Evolutionary conservation across 192 early-diverging fungal species (phyloP), one percentile per base, ranked within the genome.

Genomic region (Entophlyctis luteolus): DNA sequence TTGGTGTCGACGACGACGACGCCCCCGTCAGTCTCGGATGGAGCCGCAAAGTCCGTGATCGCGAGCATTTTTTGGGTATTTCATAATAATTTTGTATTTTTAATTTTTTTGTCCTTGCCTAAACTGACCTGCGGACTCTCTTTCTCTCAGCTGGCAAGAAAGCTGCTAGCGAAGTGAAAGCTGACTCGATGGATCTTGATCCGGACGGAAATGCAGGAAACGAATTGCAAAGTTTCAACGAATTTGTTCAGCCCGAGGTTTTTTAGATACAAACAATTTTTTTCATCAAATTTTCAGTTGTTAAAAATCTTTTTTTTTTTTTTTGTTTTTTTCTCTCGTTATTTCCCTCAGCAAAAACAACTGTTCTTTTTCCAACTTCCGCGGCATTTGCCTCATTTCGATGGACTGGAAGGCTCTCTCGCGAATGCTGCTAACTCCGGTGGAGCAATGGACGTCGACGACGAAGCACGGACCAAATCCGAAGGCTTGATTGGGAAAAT

Each of bases 201-300:
- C 23, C 14, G 18, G 38, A 60, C 8, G 38, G 39, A 23, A 27
- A 52, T 23, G 55, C 16, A 27, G 59, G 25, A 23, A 60, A 60
- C 18, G 59, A 60, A 28, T 22, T 46, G 35, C 59, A 60, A 29
- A 46, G 18, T 28, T 60, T 60, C 18, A 46, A 60, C 31, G 59
- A 60, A 16, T 60, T 60, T 22, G 59, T 60, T 46, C 59, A 60
- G 31, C 38, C 59, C 18, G 59, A 60, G 59, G 59, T 60, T n/a
- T 20, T 12, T n/a, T 52, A 8, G n/a, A n/a, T n/a, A n/a, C n/a
- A n/a, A n/a, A n/a, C n/a, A n/a, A n/a, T n/a, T n/a, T n/a, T n/a
- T n/a, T n/a, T n/a, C n/a, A n/a, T n/a, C n/a, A n/a, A n/a, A n/a
- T n/a, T n/a, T n/a, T n/a, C n/a, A n/a, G n/a, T n/a, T n/a, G n/a